Evolutionary conservation across 2,329 filamentous ascomycete species (phyloP).

Genomic region (Apiospora kogelbergensis): DNA sequence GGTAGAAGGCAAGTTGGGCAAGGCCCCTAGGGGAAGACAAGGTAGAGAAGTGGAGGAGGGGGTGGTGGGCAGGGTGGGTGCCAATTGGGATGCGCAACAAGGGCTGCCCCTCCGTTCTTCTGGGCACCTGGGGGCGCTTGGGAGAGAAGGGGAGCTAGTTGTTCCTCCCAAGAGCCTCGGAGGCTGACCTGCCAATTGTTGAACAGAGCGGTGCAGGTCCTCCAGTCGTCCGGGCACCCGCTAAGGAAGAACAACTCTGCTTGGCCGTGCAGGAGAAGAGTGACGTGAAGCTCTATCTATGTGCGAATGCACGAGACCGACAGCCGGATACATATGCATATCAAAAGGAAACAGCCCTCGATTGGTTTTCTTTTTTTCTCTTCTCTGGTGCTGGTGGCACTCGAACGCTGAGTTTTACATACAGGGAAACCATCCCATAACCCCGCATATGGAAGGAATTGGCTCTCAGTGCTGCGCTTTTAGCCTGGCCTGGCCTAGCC

Average conservation of each 20-base stretch:
- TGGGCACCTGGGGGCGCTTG: not conserved
- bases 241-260: not conserved
- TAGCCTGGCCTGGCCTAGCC: not conserved
- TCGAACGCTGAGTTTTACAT: not conserved
- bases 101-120: constrained; percentile 1
- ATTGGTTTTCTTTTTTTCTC: not conserved
- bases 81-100: constrained; percentile 5
- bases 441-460: constrained; percentile 3
- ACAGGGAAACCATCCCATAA: not conserved
- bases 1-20: not conserved
- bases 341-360: not conserved
- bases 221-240: no score
- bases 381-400: not conserved
- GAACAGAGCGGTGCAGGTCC: no score
- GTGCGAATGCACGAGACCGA: not conserved
- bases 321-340: not conserved
- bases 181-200: not conserved
- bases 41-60: not conserved
- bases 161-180: not conserved
- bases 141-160: constrained; percentile 2
- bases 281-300: not conserved
- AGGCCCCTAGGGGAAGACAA: not conserved
- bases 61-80: not conserved
- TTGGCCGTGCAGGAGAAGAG: not conserved
- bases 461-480: not conserved